Percentiles rank a stretch among this genome's conserved stretches.
Conservation (phyloP, 768 basidiomycete species). For the Lentinus brumalis region DNA sequence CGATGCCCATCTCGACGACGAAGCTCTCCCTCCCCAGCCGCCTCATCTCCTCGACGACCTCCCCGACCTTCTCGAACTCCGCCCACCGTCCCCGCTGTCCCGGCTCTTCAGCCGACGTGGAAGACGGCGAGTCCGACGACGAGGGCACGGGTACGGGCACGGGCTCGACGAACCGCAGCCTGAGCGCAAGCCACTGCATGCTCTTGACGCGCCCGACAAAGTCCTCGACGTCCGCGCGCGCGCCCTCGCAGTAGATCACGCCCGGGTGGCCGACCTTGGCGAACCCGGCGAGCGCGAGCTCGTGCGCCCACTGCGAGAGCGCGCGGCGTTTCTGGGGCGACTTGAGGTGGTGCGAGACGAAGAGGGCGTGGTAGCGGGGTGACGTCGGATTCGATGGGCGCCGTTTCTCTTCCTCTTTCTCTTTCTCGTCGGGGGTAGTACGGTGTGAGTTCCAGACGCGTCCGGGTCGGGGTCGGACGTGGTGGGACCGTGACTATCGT, state of each 20-base stretch:
- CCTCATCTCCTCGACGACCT: conserved; percentile 70
- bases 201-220: conserved; percentile 67
- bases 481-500: too few relatives aligned
- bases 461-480: too few relatives aligned
- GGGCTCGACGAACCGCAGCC: conserved; percentile 60
- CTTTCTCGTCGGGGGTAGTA: too few relatives aligned
- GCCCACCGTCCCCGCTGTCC: conserved; percentile 42
- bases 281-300: conserved; percentile 61
- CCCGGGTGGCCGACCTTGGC: conserved; percentile 79
- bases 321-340: conserved; percentile 64
- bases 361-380: conserved; percentile 54
- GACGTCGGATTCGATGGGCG: not conserved
- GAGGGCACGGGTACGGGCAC: too few relatives aligned
- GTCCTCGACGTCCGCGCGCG: conserved; percentile 52
- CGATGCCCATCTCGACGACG: conserved; percentile 68
- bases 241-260: conserved; percentile 71
- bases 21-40: conserved; percentile 54
- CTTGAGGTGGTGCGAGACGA: conserved; percentile 74
- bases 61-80: conserved; percentile 70
- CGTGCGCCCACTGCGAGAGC: conserved; percentile 55
- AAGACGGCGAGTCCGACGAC: too few relatives aligned
- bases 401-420: not conserved
- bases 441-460: too few relatives aligned
- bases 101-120: not conserved
- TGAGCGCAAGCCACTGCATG: conserved; percentile 80